Percentiles rank a stretch among this genome's conserved stretches.
phyloP scores from a whole-genome alignment of 2,329 filamentous ascomycete genomes.

The Aspergillus calidoustus region DNA sequence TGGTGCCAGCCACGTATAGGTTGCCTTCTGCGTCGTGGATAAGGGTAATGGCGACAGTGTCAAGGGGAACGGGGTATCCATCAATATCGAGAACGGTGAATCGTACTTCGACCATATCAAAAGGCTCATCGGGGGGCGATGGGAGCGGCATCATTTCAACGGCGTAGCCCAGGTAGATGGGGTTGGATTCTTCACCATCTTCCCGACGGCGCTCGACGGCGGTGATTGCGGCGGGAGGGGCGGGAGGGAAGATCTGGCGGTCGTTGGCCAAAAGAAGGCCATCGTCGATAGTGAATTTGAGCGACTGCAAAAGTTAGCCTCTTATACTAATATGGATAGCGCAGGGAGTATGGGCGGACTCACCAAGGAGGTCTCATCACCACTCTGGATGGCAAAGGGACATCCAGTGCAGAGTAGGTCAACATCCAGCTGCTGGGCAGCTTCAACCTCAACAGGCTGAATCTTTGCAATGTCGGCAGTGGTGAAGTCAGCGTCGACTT shows the following conservation, averaged over 20 bases:
- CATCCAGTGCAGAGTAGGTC: conserved; percentile 45
- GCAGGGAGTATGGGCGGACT: conserved; percentile 16
- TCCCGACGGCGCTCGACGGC: conserved; percentile 40
- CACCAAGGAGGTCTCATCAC: conserved; percentile 43
- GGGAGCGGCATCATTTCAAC: conserved; percentile 44
- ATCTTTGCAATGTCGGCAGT: conserved; percentile 31
- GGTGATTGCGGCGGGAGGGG: conserved; percentile 35
- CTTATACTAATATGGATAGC: neutral
- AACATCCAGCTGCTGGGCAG: conserved; percentile 34
- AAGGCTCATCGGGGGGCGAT: conserved; percentile 35
- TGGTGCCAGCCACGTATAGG: conserved; percentile 43
- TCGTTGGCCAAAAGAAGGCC: conserved; percentile 43
- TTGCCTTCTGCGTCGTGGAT: conserved; percentile 42
- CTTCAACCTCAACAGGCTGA: conserved; percentile 31
- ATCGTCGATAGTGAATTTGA: conserved; percentile 44
- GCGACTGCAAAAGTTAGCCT: conserved; percentile 29
- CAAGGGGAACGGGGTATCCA: conserved; percentile 48
- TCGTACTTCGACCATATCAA: conserved; percentile 44
- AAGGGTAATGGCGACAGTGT: conserved; percentile 47
- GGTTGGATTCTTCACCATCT: conserved; percentile 42
- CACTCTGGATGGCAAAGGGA: conserved; percentile 44
- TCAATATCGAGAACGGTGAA: conserved; percentile 53
- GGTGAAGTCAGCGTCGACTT: conserved; percentile 32
- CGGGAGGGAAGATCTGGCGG: conserved; percentile 45
- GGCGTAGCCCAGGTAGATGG: conserved; percentile 48